Evolutionary conservation across 306 rosid species (phyloP), one percentile per base, ranked within the genome.

Genomic region (Begonia loranthoides): DNA sequence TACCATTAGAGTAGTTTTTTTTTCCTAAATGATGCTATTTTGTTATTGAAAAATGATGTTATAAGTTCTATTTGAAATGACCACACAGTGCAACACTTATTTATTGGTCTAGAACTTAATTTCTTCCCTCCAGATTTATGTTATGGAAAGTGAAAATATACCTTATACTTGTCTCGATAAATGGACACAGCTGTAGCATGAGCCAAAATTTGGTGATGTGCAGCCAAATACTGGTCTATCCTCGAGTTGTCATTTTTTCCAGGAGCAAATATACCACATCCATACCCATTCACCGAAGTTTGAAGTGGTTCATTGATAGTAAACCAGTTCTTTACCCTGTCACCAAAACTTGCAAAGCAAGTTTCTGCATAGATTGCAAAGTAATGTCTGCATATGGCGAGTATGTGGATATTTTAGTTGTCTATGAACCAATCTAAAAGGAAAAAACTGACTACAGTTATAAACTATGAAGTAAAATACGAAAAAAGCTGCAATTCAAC

Each of bases 301-400:
- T 84, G 93, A 65, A 79, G 80, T 55, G 97, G 97, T 74, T 88
- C 97, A 57, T 88, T 88, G 54, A 84, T 7, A 41, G 97, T 77
- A 56, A 84, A 69, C 95, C 97, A 88, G 71, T 70, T 60, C 76
- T 88, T 88, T 60, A 84, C 97, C 70, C 97, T 81, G 65, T 88
- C 97, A 10, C 97, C 97, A 71, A 88, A 88, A 70, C 67, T 79
- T 62, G 79, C 78, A 58, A 88, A 88, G 79, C 97, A 88, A 55
- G 93, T 66, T 39, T 88, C 95, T 34, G 95, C 93, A 43, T 88
- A 88, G 70, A 61, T 45, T 56, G 87, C 73, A 50, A 88, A 88
- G 64, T 79, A 75, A 55, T 84, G 73, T 65, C 97, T 88, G 84
- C 65, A 63, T 51, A 47, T 58, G 24, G 56, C 73, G 62, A 61